Evolutionary conservation across 2,329 filamentous ascomycete genomes (phyloP), one percentile per base, ranked within the genome.

Genomic region (Orbilia brochopaga): DNA sequence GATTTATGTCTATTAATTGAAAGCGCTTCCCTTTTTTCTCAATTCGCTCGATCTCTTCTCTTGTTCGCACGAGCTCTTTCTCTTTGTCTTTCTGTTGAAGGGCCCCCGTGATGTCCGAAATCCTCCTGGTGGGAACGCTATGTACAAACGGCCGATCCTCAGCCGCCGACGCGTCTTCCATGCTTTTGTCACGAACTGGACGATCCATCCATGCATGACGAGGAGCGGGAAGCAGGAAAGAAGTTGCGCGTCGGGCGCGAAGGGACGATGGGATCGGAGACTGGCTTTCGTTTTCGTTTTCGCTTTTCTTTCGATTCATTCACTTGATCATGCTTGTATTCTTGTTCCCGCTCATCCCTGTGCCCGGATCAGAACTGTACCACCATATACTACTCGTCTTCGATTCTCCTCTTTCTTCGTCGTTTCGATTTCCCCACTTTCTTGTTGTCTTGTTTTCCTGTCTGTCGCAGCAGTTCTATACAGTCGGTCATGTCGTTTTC

Each of bases 1-100:
- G 65, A 55, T 70, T 59, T 64, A 70, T 70, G 66, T 70, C 66
- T 70, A 70, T 70, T 70, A 70, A 70, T 70, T 63, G 66, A 70
- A 70, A 70, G 59, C 59, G 59, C 51, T 60, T 70, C 50, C 35
- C 37, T 42, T 54, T n/a, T 70, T 60, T 60, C 50, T 50, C 58
- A 53, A 58, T 32, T 24, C 50, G 37, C 57, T 35, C 50, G 27
- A 15, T 58, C 64, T 46, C 32, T 30, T 44, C 21, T 62, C 24
- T 55, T 54, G 32, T 62, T 48, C 27, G 40, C 44, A 19, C 19
- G 13, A 21, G n/a, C 51, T 53, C 35, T 51, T 50, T 32, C 30
- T 53, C 51, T 30, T 61, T 61, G 27, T 48, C 30, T 21, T 30
- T 44, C 57, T 32, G 50, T 32, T n/a, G 27, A 62, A 51, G 27